These are phyloP conservation scores for Furcasterigmium sp. DNA, from an alignment of 2,329 filamentous ascomycete genomes.

Conservation along the genomic window DNA sequence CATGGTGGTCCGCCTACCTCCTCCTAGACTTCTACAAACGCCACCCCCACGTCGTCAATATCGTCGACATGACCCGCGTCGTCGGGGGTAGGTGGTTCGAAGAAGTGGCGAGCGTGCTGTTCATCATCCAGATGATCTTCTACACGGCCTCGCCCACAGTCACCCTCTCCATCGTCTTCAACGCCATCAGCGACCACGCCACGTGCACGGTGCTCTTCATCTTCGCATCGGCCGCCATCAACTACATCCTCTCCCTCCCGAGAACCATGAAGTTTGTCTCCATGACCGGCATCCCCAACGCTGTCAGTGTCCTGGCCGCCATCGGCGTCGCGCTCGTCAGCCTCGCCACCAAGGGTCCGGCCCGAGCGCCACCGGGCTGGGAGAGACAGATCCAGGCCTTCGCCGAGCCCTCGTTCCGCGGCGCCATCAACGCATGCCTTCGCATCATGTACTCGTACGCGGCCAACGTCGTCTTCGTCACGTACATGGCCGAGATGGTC, in stretches of 20 bases:
- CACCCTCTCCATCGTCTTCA: conserved; percentile 62
- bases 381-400: neutral
- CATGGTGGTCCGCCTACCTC: neutral
- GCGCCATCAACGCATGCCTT: conserved; percentile 25
- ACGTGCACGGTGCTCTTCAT: conserved; percentile 64
- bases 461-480: conserved; percentile 30
- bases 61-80: neutral
- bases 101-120: conserved; percentile 30
- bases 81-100: neutral
- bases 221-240: conserved; percentile 57
- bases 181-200: conserved; percentile 57
- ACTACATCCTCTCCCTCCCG: conserved; percentile 59
- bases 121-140: conserved; percentile 67
- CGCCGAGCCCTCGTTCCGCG: conserved; percentile 17
- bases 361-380: neutral
- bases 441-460: conserved; percentile 29
- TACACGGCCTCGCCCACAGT: conserved; percentile 63
- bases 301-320: conserved; percentile 25
- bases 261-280: conserved; percentile 50
- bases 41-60: neutral
- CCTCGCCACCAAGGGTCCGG: conserved; percentile 20
- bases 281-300: conserved; percentile 23
- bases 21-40: neutral
- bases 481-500: conserved; percentile 26
- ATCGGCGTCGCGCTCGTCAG: conserved; percentile 29